Percentiles rank a stretch among this genome's conserved stretches.
Evolutionary conservation across 441 rosid species (phyloP).

Genomic region (Sinapis alba): DNA sequence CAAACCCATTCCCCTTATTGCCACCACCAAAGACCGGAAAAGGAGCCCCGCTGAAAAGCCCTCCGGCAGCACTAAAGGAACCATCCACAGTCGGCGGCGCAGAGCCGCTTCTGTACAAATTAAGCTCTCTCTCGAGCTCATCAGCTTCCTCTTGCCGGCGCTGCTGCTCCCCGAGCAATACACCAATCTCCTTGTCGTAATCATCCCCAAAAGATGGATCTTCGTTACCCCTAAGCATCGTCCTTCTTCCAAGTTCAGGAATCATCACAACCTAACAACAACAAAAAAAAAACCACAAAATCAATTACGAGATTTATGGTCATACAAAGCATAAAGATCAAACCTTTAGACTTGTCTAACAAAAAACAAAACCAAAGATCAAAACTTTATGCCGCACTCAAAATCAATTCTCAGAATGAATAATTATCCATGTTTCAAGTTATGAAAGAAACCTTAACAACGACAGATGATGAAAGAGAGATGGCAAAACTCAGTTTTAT

Average conservation of each 20-base stretch:
- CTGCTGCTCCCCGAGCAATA: slow-evolving; percentile 69
- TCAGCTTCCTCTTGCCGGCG: slow-evolving; percentile 56
- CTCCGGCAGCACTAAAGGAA: too few relatives aligned
- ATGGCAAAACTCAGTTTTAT: slow-evolving; percentile 25
- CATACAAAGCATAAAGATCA: slow-evolving; percentile 9
- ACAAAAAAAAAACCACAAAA: neutral
- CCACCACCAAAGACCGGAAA: too few relatives aligned
- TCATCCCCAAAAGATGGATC: slow-evolving; percentile 75
- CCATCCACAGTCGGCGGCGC: too few relatives aligned
- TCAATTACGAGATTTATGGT: neutral
- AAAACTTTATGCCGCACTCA: slow-evolving; percentile 25
- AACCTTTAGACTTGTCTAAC: slow-evolving; percentile 3
- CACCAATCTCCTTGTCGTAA: slow-evolving; percentile 71
- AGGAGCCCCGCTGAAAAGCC: too few relatives aligned
- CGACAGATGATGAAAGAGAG: slow-evolving; percentile 26
- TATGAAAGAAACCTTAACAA: slow-evolving; percentile 20
- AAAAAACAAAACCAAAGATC: slow-evolving; percentile 24
- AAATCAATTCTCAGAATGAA: neutral
- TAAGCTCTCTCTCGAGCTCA: slow-evolving; percentile 78
- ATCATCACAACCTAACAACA: slow-evolving; percentile 45
- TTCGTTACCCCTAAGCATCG: slow-evolving; percentile 69
- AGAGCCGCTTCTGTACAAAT: slow-evolving; percentile 81
- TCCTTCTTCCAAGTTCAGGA: slow-evolving; percentile 72
- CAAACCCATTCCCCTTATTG: too few relatives aligned
- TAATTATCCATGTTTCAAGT: slow-evolving; percentile 22